Evolutionary conservation across 495 filamentous ascomycete genomes (phyloP), one percentile per base, ranked within the genome.

Genomic region (Podospora pseudopauciseta): DNA sequence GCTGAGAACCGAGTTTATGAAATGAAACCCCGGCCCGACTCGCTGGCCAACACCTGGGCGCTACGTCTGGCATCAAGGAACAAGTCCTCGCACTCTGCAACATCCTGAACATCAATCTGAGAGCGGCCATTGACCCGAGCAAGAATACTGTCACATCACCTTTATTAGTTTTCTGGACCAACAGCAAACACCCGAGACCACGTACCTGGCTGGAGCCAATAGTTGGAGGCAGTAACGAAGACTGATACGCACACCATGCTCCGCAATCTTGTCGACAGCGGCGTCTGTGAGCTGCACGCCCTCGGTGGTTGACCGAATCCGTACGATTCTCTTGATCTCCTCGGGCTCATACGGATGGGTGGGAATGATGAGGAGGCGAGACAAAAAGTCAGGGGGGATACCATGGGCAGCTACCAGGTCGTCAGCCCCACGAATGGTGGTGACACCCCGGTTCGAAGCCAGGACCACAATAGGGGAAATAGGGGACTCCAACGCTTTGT

Each of bases 401-500:
- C 95, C 95, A 78, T 99, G 95, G 5, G 95, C 92, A 57, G 93
- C 92, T 18, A 89, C 83, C 67, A 93, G 83, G 68, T 92, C 91
- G 74, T 93, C 88, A 32, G 92, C 92, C 70, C 93, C 93, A 63
- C 92, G 90, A 74, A 97, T 95, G 57, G 92, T 89, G 66, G 90
- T 90, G 83, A 93, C 88, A 67, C 95, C 95, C 68, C 95, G 91
- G 80, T 99, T 99, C 53, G 94, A 97, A 68, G 95, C 95, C 32
- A 99, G 91, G 68, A 98, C 96, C 68, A 99, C 95, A 71, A 97
- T 96, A 19, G 95, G 95, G 6, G 94, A 92, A 74, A 99, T 95
- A 70, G 88, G 83, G 56, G 91, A 91, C 82, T 99, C 95, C 49
- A 99, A 88, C 1, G 95, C 95, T 73, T 94, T 93, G 84, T 97